Base-by-base conservation (phyloP, 139 green algal species). In the Chlorella sp. region DNA sequence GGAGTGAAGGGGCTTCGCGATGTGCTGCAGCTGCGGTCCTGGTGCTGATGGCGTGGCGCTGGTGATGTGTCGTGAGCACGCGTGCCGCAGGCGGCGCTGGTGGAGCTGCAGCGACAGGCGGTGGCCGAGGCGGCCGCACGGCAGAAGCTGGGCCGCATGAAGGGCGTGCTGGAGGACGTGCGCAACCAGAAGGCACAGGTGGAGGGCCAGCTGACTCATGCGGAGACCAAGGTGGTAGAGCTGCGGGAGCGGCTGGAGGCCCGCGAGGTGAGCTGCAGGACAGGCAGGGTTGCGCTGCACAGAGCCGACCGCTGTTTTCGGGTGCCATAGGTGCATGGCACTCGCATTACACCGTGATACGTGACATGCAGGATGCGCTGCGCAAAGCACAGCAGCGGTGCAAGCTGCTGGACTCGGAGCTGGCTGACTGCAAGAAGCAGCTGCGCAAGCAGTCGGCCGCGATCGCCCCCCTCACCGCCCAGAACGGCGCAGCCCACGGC, bases 211-310 rank as follows among this genome's bases (percentile, higher is more conserved):
- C 73, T 70, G 56, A 77, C 53, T 31, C 61, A 79, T 55, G 66
- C 67, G 14, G 73, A 74, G 69, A n/a, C 62, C 53, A 82, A 82
- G 40, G 50, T 77, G 42, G 70, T 63, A 12, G 79, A 84, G 69
- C 72, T 84, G 40, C 71, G 67, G 4, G 79, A 84, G 40, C 53
- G 72, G 25, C 33, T 76, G 61, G 64, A 69, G 27, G 62, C 71
- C 17, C 46, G 64, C 19, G 79, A 79, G 41, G 71, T 62, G 36
- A 43, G 40, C 1, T 8, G 5, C 8, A 8, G 53, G 19, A 61
- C 7, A 23, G 23, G 7, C 29, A 17, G 17, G 17, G 53, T 23
- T 17, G 11, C 19, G 15, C 58, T 64, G 58, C 58, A 64, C 27
- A 31, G 27, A n/a, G 53, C 2, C 23, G 25, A 35, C 21, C 2